phyloP scores from a whole-genome alignment of 345 rosid genomes.

The Punica granatum region DNA sequence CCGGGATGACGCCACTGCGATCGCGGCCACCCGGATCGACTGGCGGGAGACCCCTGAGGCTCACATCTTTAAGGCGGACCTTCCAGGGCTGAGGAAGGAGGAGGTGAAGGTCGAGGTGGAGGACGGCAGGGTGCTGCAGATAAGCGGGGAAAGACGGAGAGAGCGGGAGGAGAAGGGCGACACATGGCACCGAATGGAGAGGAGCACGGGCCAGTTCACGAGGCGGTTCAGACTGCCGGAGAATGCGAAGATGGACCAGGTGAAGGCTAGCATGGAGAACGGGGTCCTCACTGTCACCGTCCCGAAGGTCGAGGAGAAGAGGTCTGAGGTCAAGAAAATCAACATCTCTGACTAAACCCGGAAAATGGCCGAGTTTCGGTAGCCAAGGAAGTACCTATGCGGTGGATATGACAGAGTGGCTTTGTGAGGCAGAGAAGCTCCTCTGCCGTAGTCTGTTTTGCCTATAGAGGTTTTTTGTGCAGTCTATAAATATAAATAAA shows the following conservation, averaged over 20 bases:
- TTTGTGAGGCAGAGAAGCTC: background rate
- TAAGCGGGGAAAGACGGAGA: constrained; percentile 20
- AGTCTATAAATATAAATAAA: too few species aligned
- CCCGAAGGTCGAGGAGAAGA: constrained; percentile 21
- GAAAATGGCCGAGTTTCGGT: background rate
- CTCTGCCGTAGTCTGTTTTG: too few species aligned
- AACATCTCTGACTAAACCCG: constrained; percentile 6
- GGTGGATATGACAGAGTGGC: background rate
- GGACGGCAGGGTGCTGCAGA: constrained; percentile 22
- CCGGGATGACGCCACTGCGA: constrained; percentile 4
- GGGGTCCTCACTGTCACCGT: constrained; percentile 22
- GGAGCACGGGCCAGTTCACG: constrained; percentile 19
- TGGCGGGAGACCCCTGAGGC: constrained; percentile 29
- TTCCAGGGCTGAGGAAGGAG: constrained; percentile 25
- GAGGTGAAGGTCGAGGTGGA: constrained; percentile 30
- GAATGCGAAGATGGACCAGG: constrained; percentile 21
- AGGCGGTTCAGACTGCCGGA: constrained; percentile 31
- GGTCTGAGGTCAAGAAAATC: constrained; percentile 18
- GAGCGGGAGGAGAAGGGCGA: constrained; percentile 25
- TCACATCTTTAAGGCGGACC: constrained; percentile 20
- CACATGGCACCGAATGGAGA: constrained; percentile 28
- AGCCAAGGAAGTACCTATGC: background rate
- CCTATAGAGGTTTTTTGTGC: background rate
- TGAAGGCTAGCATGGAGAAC: constrained; percentile 23
- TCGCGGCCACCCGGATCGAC: constrained; percentile 18